Percentiles rank a stretch among this genome's conserved stretches.
phyloP scores from a whole-genome alignment of 371 early-diverging fungal species.

The Choanephora cucurbitarum region DNA sequence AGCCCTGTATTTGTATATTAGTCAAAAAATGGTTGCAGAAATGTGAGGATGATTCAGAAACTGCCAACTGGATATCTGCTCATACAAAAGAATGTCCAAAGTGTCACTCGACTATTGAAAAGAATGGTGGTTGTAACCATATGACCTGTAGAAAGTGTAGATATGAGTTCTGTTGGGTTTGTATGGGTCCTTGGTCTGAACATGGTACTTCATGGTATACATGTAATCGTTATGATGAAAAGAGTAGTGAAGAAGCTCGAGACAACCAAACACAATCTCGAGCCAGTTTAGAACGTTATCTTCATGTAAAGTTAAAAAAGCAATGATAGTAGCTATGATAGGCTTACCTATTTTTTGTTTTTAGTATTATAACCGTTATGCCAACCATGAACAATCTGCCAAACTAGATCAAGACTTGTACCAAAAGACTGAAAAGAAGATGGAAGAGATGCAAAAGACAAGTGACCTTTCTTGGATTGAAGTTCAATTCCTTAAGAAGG shows the following conservation, averaged over 20 bases:
- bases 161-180: conserved; percentile 92
- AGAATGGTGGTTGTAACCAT: conserved; percentile 97
- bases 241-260: conserved; percentile 76
- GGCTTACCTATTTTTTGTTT: too few relatives aligned
- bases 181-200: conserved; percentile 87
- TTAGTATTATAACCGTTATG: conserved; percentile 94
- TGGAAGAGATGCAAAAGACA: conserved; percentile 93
- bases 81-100: conserved; percentile 97
- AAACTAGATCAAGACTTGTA: conserved; percentile 87
- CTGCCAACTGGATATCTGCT: conserved; percentile 95
- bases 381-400: conserved; percentile 96
- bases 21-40: conserved; percentile 92
- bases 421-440: conserved; percentile 88
- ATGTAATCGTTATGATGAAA: conserved; percentile 94
- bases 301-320: conserved; percentile 69
- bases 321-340: neutral
- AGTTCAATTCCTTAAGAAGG: conserved; percentile 93
- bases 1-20: conserved; percentile 87
- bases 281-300: conserved; percentile 88
- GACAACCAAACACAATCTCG: conserved; percentile 87
- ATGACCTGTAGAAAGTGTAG: conserved; percentile 91
- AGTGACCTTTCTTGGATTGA: conserved; percentile 97
- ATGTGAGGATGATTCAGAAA: conserved; percentile 97
- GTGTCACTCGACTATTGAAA: conserved; percentile 94
- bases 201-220: conserved; percentile 91